Base-by-base conservation (phyloP, 257 asterid genomes). In the Solanum piurae region DNA sequence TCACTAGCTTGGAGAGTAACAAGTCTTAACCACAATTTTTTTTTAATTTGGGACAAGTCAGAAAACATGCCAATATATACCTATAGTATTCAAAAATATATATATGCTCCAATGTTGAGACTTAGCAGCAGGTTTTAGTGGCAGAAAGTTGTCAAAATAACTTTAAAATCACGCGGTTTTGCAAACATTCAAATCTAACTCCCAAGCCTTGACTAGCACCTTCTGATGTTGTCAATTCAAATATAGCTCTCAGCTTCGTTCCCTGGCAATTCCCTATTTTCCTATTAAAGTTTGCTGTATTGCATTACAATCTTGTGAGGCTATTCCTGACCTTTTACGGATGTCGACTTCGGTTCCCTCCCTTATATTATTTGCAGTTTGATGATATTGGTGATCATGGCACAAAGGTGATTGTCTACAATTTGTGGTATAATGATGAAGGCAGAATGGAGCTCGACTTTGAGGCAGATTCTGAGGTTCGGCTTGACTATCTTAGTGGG, bases 311-410 rank as follows among this genome's bases (percentile, higher is more conserved):
- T 80, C 85, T 27, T 29, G 42, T 80, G 85, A 46, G 85, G 68
- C 64, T 42, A 80, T 44, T 46, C 68, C 85, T 16, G 20, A 9
- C 9, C 85, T 46, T 46, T 46, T 46, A 80, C 12, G 42, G 1
- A 80, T 29, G 23, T 46, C n/a, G 10, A 46, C 68, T 80, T 80
- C 6, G 29, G 68, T 9, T 27, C 40, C 85, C 20, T 27, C 42
- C 20, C 42, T 27, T 29, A 49, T 29, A 36, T 80, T 18, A 46
- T 80, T 46, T 66, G 62, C 92, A 96, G 99, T 95, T 92, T 91
- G 98, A 94, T 87, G 95, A 93, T 79, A 88, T 96, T 33, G 98
- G 98, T 38, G 86, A 91, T 86, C 98, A 94, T 91, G 99, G 99
- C 75, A 94, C 99, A 83, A 94, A 90, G 92, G 90, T 94, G 68